Conservation (phyloP, 2,329 filamentous ascomycete genomes). For the Neopestalotiopsis sp. region DNA sequence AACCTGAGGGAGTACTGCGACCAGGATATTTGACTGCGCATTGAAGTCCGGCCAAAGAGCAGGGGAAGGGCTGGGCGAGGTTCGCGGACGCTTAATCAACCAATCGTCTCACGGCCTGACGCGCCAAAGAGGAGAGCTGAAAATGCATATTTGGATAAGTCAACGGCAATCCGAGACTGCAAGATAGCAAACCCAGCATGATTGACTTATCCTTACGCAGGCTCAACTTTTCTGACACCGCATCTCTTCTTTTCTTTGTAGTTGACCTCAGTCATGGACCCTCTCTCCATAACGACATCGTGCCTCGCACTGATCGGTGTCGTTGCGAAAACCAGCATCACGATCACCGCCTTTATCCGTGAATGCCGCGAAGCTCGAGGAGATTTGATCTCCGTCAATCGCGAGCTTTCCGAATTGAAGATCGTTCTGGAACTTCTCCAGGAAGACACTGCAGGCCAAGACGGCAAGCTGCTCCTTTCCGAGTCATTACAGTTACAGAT, state of each 20-base stretch:
- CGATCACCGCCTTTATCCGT: not conserved
- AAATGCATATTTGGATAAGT: not conserved
- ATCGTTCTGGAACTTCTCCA: conserved; percentile 4
- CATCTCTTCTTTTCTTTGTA: not conserved
- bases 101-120: not conserved
- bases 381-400: not conserved
- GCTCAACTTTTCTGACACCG: not conserved
- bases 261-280: not conserved
- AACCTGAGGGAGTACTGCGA: too few relatives aligned
- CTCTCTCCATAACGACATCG: not conserved
- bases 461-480: not conserved
- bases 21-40: too few relatives aligned
- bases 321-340: not conserved
- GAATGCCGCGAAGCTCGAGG: conserved; percentile 6
- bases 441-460: not conserved
- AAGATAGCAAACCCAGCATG: not conserved
- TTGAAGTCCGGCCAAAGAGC: too few relatives aligned
- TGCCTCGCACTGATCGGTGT: not conserved
- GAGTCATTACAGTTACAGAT: not conserved
- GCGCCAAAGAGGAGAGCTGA: not conserved
- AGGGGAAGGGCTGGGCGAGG: too few relatives aligned
- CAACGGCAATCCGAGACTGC: not conserved
- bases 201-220: not conserved
- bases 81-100: not conserved
- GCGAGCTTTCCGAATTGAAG: not conserved